phyloP scores from a whole-genome alignment of 805 yeast genomes.

The Hanseniaspora mollemarum region DNA sequence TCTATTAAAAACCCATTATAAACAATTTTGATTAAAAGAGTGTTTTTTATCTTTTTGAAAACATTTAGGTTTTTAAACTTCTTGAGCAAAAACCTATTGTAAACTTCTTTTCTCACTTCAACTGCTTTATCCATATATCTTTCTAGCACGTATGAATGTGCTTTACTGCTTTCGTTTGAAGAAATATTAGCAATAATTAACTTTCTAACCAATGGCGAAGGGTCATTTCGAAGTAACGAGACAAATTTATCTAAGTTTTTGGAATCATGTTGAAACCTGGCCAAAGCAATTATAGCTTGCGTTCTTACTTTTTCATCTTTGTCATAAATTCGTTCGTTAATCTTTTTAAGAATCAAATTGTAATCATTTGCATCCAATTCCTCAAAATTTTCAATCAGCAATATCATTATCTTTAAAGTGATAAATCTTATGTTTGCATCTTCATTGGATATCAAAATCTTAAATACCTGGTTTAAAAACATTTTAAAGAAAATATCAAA shows the following conservation, averaged over 20 bases:
- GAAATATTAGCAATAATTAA: slow-evolving; percentile 39
- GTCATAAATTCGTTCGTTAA: slow-evolving; percentile 56
- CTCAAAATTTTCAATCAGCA: slow-evolving; percentile 56
- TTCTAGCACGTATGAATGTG: slow-evolving; percentile 78
- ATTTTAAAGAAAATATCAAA: slow-evolving; percentile 36
- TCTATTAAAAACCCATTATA: slow-evolving; percentile 14
- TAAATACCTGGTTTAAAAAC: slow-evolving; percentile 63
- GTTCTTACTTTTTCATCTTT: slow-evolving; percentile 67
- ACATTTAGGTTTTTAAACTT: slow-evolving; percentile 1
- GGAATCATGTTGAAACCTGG: slow-evolving; percentile 57
- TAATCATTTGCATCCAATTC: slow-evolving; percentile 66
- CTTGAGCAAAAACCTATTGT: slow-evolving; percentile 31
- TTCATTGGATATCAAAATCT: slow-evolving; percentile 68
- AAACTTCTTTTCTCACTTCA: slow-evolving; percentile 64
- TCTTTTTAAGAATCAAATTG: slow-evolving; percentile 46
- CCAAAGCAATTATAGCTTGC: slow-evolving; percentile 72
- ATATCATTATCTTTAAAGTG: slow-evolving; percentile 63
- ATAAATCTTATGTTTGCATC: slow-evolving; percentile 70
- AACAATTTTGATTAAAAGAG: slow-evolving; percentile 7
- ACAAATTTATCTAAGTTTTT: slow-evolving; percentile 22
- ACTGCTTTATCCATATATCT: slow-evolving; percentile 66
- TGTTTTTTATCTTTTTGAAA: slow-evolving; percentile 12
- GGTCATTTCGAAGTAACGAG: slow-evolving; percentile 25
- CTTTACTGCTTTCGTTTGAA: slow-evolving; percentile 52
- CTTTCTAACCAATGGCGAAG: slow-evolving; percentile 20